Conservation (phyloP, 331 rosid species). For the Quercus phellos region DNA sequence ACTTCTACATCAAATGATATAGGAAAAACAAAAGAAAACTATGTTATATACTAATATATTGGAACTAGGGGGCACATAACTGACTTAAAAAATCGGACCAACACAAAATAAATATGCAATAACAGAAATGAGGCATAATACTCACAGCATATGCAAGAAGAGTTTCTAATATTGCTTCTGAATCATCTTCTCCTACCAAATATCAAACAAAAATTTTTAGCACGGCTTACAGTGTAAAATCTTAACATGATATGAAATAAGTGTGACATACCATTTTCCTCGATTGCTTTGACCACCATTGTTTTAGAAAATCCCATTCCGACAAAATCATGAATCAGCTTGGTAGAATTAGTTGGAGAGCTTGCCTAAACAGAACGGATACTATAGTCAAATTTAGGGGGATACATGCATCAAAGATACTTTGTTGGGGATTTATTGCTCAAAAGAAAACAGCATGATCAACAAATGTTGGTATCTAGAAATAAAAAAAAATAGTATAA, state of each 20-base stretch:
- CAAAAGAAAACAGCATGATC: too few species aligned
- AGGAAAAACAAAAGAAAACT: too few species aligned
- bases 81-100: background rate
- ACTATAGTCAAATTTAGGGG: too few species aligned
- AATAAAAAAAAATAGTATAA: too few species aligned
- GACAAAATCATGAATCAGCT: constrained; percentile 8
- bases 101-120: background rate
- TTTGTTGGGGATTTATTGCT: too few species aligned
- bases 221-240: background rate
- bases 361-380: constrained; percentile 12
- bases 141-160: constrained; percentile 20
- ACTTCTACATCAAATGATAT: too few species aligned
- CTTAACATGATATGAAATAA: background rate
- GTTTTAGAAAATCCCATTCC: constrained; percentile 30
- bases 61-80: too few species aligned
- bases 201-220: background rate
- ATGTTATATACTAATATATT: background rate
- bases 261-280: constrained; percentile 19
- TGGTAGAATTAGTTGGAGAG: background rate
- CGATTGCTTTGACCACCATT: constrained; percentile 17
- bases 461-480: too few species aligned
- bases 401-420: too few species aligned
- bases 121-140: background rate
- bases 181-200: constrained; percentile 18
- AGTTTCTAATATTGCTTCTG: constrained; percentile 25